A percentile compares a stretch with the other conserved stretches of the same genome.
phyloP scores from a whole-genome alignment of 306 rosid genomes.

The Dicorynia guianensis region DNA sequence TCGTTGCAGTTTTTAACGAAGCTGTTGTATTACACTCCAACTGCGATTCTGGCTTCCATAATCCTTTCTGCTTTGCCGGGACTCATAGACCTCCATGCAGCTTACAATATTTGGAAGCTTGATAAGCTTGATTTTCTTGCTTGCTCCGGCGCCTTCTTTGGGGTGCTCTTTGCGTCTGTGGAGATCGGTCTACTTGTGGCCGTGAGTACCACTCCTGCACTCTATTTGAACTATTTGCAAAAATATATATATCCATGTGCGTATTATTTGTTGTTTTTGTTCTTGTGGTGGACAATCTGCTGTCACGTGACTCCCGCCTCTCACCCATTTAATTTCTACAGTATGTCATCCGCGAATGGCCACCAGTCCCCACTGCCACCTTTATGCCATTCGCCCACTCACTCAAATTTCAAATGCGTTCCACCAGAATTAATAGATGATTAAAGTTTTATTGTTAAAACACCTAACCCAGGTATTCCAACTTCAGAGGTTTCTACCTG shows the following conservation, averaged over 20 bases:
- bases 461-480: neutral
- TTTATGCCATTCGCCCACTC: neutral
- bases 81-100: conserved; percentile 62
- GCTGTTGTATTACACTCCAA: conserved; percentile 80
- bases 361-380: conserved; percentile 20
- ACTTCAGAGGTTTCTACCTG: too few species aligned
- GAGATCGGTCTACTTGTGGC: conserved; percentile 78
- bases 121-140: conserved; percentile 85
- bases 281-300: too few species aligned
- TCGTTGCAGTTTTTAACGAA: conserved; percentile 69
- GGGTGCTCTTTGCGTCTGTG: conserved; percentile 74
- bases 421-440: conserved; percentile 18
- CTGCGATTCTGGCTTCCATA: conserved; percentile 75
- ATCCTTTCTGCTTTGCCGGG: conserved; percentile 89
- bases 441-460: conserved; percentile 26
- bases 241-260: too few species aligned
- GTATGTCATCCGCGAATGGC: conserved; percentile 21
- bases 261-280: too few species aligned
- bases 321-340: conserved; percentile 13
- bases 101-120: conserved; percentile 74
- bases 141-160: conserved; percentile 73
- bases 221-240: too few species aligned
- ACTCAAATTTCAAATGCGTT: conserved; percentile 15
- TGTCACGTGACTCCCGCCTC: neutral
- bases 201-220: conserved; percentile 51